Percentiles rank a stretch among this genome's conserved stretches.
Evolutionary conservation across 306 rosid genomes (phyloP).

Genomic region (Begonia peltatifolia): DNA sequence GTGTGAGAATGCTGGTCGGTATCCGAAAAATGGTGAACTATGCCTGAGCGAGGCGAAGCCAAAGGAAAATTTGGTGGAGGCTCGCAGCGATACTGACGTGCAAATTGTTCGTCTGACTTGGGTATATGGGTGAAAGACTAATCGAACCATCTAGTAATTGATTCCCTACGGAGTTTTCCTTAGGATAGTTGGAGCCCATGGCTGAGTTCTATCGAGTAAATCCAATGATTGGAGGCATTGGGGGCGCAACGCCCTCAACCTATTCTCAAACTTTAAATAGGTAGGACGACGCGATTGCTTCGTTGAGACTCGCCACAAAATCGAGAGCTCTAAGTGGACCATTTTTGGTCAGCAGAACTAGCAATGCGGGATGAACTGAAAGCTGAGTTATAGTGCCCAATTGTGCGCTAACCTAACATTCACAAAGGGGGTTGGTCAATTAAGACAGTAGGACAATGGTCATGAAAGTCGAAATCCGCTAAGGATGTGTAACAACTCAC

Average conservation of each 20-base stretch:
- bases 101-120: slow-evolving; percentile 13
- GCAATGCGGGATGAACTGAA: not conserved
- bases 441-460: too few relatives aligned
- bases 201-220: too few relatives aligned
- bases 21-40: slow-evolving; percentile 17
- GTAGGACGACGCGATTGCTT: not conserved
- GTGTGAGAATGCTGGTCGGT: slow-evolving; percentile 14
- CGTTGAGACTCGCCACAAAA: not conserved
- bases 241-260: not conserved
- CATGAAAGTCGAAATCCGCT: too few relatives aligned
- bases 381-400: too few relatives aligned
- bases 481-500: too few relatives aligned
- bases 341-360: not conserved
- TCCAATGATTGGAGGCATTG: too few relatives aligned
- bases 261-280: not conserved
- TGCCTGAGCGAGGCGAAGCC: slow-evolving; percentile 22
- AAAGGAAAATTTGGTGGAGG: slow-evolving; percentile 29
- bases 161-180: slow-evolving; percentile 15
- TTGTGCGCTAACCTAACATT: not conserved
- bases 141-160: slow-evolving; percentile 13
- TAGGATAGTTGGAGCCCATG: slow-evolving; percentile 6
- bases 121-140: slow-evolving; percentile 17
- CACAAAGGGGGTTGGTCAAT: too few relatives aligned
- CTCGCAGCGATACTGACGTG: slow-evolving; percentile 20
- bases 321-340: not conserved